Evolutionary conservation across 345 rosid genomes (phyloP).

Genomic region (Durio zibethinus): DNA sequence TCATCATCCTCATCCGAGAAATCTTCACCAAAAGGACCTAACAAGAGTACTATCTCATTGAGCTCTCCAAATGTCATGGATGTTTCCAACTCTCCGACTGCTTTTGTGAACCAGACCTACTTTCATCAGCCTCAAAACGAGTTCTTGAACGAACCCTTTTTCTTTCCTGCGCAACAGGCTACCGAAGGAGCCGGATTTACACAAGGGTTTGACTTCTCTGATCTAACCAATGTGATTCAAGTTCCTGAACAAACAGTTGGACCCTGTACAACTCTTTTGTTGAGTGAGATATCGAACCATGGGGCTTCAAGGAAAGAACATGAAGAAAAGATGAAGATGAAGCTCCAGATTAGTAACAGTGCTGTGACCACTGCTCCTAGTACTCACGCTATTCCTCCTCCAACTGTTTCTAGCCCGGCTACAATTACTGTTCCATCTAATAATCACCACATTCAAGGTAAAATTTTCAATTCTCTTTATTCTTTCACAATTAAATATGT

Average conservation of each 20-base stretch:
- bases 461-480: neutral
- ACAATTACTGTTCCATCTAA: slow-evolving; percentile 41
- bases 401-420: slow-evolving; percentile 17
- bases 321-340: slow-evolving; percentile 42
- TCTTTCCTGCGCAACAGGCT: slow-evolving; percentile 36
- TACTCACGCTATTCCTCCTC: slow-evolving; percentile 20
- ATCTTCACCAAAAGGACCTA: slow-evolving; percentile 43
- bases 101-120: slow-evolving; percentile 45
- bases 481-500: neutral
- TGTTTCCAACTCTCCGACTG: slow-evolving; percentile 30
- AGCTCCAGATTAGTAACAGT: slow-evolving; percentile 32
- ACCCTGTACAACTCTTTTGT: slow-evolving; percentile 55
- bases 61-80: slow-evolving; percentile 30
- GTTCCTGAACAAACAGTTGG: slow-evolving; percentile 33
- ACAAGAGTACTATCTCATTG: slow-evolving; percentile 25
- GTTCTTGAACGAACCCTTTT: slow-evolving; percentile 48
- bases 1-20: slow-evolving; percentile 70
- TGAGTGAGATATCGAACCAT: slow-evolving; percentile 52
- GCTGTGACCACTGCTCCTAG: slow-evolving; percentile 22
- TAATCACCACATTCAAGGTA: slow-evolving; percentile 46
- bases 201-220: slow-evolving; percentile 43
- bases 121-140: slow-evolving; percentile 39
- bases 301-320: slow-evolving; percentile 38
- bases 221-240: slow-evolving; percentile 35
- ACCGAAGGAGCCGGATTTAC: slow-evolving; percentile 32